Percentiles rank a stretch among this genome's conserved stretches.
phyloP scores from a whole-genome alignment of 2,329 filamentous ascomycete species.

The Aciculosporium take region DNA sequence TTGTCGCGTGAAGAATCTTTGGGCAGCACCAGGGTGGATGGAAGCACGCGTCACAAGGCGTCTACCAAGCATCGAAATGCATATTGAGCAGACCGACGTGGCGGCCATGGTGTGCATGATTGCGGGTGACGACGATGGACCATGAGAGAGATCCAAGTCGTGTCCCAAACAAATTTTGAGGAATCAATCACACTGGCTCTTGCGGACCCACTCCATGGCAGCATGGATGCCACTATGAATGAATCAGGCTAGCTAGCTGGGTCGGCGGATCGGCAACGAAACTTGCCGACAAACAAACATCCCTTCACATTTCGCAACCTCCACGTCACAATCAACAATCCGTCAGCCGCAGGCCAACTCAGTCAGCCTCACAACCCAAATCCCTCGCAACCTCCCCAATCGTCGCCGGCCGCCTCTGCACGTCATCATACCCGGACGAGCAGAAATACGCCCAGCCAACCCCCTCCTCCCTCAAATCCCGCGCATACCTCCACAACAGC shows the following conservation, averaged over 20 bases:
- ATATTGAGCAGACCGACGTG: constrained; percentile 9
- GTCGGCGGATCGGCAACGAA: no score
- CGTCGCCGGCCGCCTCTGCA: constrained; percentile 1
- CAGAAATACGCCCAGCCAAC: constrained; percentile 5
- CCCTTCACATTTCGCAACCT: no score
- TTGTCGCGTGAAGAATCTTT: constrained; percentile 23
- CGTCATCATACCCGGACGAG: constrained; percentile 2
- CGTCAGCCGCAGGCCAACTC: not conserved
- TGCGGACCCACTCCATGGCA: no score
- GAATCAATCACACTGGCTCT: no score
- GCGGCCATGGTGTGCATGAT: constrained; percentile 8
- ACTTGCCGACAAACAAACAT: no score
- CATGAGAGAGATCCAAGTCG: not conserved
- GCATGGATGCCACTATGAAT: no score
- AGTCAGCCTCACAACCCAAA: not conserved
- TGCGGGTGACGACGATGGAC: no score
- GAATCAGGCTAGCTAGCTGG: no score
- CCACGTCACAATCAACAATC: no score
- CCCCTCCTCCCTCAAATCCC: not conserved
- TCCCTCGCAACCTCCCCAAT: not conserved
- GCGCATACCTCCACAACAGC: not conserved
- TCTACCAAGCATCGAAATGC: constrained; percentile 7
- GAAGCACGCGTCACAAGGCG: constrained; percentile 7
- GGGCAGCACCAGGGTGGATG: constrained; percentile 19
- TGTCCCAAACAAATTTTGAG: not conserved